phyloP scores from a whole-genome alignment of 2,329 filamentous ascomycete genomes.

The Curvularia spicifera region DNA sequence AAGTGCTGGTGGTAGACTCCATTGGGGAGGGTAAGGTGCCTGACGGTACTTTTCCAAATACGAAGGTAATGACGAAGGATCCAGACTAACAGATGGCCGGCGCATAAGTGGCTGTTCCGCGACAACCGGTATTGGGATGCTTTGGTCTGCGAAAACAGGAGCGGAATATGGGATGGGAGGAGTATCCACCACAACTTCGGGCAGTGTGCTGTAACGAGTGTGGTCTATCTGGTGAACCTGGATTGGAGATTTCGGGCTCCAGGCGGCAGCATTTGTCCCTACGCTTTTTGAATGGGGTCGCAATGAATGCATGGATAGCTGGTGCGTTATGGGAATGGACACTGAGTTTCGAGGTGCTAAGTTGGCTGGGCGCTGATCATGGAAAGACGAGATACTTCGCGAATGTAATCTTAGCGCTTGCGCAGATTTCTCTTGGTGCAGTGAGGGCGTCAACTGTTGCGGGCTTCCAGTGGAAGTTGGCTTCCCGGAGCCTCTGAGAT shows the following conservation, averaged over 20 bases:
- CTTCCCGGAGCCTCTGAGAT: conserved; percentile 32
- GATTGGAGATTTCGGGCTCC: conserved; percentile 26
- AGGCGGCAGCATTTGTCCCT: conserved; percentile 20
- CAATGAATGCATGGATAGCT: conserved; percentile 13
- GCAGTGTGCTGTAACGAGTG: conserved; percentile 20
- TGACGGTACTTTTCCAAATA: conserved; percentile 41
- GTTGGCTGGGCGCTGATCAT: neutral
- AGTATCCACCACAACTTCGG: conserved; percentile 21
- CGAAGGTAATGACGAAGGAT: conserved; percentile 23
- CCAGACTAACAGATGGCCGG: conserved; percentile 11
- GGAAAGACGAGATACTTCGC: neutral
- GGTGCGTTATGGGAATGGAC: neutral
- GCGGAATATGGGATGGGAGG: conserved; percentile 8
- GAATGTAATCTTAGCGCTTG: conserved; percentile 17
- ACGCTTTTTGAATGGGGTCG: conserved; percentile 22
- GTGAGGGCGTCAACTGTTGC: conserved; percentile 3
- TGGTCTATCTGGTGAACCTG: conserved; percentile 1
- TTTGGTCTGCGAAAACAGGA: conserved; percentile 12
- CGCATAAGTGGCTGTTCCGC: conserved; percentile 9
- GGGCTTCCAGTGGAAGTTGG: conserved; percentile 13
- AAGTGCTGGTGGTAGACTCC: conserved; percentile 31
- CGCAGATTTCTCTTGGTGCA: conserved; percentile 7
- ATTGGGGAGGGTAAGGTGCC: conserved; percentile 43
- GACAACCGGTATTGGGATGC: conserved; percentile 20
- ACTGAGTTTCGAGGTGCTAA: neutral